Conservation (phyloP, 1,284 basidiomycete genomes). For the Ceratobasidium sp. region DNA sequence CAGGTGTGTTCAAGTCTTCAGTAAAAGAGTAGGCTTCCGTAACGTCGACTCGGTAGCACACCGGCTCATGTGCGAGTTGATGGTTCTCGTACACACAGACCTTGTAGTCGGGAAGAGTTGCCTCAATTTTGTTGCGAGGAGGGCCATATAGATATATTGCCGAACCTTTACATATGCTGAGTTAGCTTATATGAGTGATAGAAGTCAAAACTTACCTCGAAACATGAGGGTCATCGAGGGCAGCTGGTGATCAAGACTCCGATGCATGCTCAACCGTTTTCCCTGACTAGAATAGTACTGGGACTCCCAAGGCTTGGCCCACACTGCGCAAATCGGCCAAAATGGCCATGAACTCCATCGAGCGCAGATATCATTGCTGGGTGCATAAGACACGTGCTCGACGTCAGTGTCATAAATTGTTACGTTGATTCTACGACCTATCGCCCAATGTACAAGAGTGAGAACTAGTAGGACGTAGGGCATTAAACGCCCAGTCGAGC, state of each 20-base stretch:
- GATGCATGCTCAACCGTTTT: background rate
- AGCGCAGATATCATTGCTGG: background rate
- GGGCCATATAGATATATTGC: constrained; percentile 13
- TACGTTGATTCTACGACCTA: background rate
- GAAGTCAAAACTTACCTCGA: constrained; percentile 4
- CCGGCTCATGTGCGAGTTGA: background rate
- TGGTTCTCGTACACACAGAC: constrained; percentile 6
- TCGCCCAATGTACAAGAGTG: no score
- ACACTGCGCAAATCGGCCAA: background rate
- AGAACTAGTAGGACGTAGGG: no score
- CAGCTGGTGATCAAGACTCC: constrained; percentile 18
- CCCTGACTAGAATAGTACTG: background rate
- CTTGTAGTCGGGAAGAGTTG: background rate
- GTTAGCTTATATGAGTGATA: background rate
- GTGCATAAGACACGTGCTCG: constrained; percentile 12
- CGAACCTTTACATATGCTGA: background rate
- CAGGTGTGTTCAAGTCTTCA: background rate
- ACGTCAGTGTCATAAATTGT: constrained; percentile 19
- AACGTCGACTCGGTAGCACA: constrained; percentile 6
- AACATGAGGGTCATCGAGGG: constrained; percentile 3
- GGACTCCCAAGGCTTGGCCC: constrained; percentile 3
- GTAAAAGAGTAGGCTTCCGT: background rate
- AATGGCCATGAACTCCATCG: background rate
- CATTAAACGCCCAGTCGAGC: no score
- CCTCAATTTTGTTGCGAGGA: background rate